Percentiles rank a stretch among this genome's conserved stretches.
Conservation (phyloP, 345 rosid species). For the Jatropha curcas region DNA sequence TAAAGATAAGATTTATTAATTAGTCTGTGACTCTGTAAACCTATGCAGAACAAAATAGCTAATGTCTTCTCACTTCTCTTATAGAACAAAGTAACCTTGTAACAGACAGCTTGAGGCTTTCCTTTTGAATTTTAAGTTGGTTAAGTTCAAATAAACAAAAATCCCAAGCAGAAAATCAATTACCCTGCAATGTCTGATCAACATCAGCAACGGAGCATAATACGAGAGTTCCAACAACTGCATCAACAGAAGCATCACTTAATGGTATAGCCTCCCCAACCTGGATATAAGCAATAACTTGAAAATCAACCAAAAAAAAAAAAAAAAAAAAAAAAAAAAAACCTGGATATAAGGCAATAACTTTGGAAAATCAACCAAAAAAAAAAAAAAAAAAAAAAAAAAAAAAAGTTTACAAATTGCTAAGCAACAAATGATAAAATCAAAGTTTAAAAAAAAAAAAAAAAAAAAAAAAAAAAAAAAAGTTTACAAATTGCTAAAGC, state of each 20-base stretch:
- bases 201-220: constrained; percentile 79
- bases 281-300: constrained; percentile 36
- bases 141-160: neutral
- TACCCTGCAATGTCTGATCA: constrained; percentile 58
- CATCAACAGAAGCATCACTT: constrained; percentile 73
- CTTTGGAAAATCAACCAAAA: too few species aligned
- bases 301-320: constrained; percentile 1
- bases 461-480: too few species aligned
- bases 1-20: too few species aligned
- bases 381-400: too few species aligned
- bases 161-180: neutral
- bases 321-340: too few species aligned
- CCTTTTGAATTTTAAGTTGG: neutral
- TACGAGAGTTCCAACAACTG: constrained; percentile 81
- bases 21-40: too few species aligned
- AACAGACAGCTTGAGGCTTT: neutral
- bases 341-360: too few species aligned
- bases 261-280: constrained; percentile 81
- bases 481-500: too few species aligned
- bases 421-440: too few species aligned
- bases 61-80: neutral
- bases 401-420: too few species aligned
- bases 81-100: neutral
- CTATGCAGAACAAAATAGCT: neutral
- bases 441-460: too few species aligned